Evolutionary conservation across 768 basidiomycete species (phyloP), one percentile per base, ranked within the genome.

Genomic region (Clitopilus passeckerianus): DNA sequence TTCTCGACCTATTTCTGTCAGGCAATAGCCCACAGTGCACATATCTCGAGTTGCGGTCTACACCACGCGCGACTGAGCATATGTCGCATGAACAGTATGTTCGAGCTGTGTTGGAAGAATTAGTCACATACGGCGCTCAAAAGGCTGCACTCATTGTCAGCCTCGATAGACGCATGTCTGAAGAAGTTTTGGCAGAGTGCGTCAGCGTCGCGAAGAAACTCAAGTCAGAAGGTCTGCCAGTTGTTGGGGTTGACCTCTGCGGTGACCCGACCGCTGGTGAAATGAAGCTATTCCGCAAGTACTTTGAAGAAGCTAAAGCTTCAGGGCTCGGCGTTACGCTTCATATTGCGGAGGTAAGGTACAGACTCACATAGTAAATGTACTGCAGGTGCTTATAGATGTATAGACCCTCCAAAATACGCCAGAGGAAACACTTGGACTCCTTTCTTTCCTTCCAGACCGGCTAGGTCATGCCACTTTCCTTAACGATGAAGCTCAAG

Each of bases 21-120:
- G 72, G 77, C 22, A 61, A 69, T 8, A 37, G 62, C 0, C 77
- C 86, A 0, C 82, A 90, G 57, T 92, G 87, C 60, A 71, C 72
- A 4, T 92, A 92, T 66, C 76, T 95, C 34, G 93, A 94, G 67
- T 80, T 94, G n/a, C 84, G 93, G n/a, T 86, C 86, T 9, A 93
- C 89, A 0, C 93, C 91, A 0, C 80, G 86, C 46, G 73, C 67
- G 67, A 89, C 85, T 0, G 58, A 69, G 0, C 63, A 76, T 5
- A 90, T 93, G 87, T 77, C 75, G 6, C 75, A 85, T 8, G 71
- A 77, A 59, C 68, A 75, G 44, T 95, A 94, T 68, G 71, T 94
- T 22, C 74, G 78, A 37, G 75, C 82, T 0, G 89, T 95, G 0
- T 76, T 94, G 14, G 77, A 74, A 9, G 86, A 88, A 67, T 68